Evolutionary conservation across 2,329 filamentous ascomycete genomes (phyloP).

Genomic region (Paecilomyces dactylethromorphus): DNA sequence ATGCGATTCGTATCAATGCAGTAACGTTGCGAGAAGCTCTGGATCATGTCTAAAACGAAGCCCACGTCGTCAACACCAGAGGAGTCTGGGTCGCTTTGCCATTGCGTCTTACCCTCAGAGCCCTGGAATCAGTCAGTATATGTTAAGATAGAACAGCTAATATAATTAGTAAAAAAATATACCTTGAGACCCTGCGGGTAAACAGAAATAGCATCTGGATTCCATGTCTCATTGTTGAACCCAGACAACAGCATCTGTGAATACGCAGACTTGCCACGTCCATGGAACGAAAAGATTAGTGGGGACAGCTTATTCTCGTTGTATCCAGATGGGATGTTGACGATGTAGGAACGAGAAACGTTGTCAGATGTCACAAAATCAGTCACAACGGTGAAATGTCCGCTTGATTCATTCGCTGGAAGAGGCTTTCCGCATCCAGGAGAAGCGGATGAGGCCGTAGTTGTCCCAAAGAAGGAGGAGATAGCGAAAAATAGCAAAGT

Average conservation of each 20-base stretch:
- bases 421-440: background rate
- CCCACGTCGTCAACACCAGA: constrained; percentile 35
- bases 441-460: background rate
- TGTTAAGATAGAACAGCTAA: background rate
- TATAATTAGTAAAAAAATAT: constrained; percentile 18
- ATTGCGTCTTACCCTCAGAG: constrained; percentile 28
- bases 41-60: constrained; percentile 40
- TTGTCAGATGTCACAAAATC: background rate
- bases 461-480: background rate
- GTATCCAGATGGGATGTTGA: constrained; percentile 28
- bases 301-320: constrained; percentile 27
- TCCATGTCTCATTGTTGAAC: constrained; percentile 40
- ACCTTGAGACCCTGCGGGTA: constrained; percentile 39
- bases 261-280: constrained; percentile 26
- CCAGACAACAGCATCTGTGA: constrained; percentile 41
- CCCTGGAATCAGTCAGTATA: background rate
- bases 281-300: background rate
- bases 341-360: constrained; percentile 11
- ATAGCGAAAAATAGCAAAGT: background rate
- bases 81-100: constrained; percentile 39
- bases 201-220: constrained; percentile 38
- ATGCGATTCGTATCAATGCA: constrained; percentile 41
- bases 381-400: background rate
- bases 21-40: constrained; percentile 21
- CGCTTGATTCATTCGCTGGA: background rate